These are phyloP conservation scores for Rhamnella rubrinervis DNA, from an alignment of 331 rosid species.

Conservation along the genomic window DNA sequence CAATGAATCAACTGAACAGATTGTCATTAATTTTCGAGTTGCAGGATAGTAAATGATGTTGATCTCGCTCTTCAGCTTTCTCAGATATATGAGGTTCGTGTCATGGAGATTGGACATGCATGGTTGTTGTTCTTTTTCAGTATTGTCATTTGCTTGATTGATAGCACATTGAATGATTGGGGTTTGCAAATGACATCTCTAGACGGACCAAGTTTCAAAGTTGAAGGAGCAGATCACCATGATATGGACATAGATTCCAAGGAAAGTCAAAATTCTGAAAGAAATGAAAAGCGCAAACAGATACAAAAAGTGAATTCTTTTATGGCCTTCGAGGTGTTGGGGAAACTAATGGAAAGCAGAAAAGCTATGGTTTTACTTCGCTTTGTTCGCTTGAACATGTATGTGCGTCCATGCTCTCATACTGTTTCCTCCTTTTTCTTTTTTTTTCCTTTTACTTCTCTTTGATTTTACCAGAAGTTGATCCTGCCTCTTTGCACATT, in stretches of 20 bases:
- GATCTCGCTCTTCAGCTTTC: constrained; percentile 58
- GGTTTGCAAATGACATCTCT: constrained; percentile 36
- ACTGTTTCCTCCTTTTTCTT: constrained; percentile 6
- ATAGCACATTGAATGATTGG: constrained; percentile 57
- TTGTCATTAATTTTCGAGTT: constrained; percentile 14
- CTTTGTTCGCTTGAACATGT: constrained; percentile 72
- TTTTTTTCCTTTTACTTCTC: background rate
- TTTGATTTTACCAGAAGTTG: constrained; percentile 2
- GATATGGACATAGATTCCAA: constrained; percentile 47
- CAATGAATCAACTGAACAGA: constrained; percentile 11
- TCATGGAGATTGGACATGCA: constrained; percentile 62
- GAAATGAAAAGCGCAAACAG: constrained; percentile 40
- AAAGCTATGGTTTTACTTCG: constrained; percentile 60
- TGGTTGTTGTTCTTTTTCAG: constrained; percentile 56
- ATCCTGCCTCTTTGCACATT: no score
- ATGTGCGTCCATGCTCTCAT: constrained; percentile 19
- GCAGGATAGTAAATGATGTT: constrained; percentile 64
- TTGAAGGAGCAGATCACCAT: constrained; percentile 23
- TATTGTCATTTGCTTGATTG: constrained; percentile 47
- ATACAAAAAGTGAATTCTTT: constrained; percentile 52
- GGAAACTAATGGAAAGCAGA: constrained; percentile 56
- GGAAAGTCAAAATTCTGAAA: constrained; percentile 18
- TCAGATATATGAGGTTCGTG: constrained; percentile 34
- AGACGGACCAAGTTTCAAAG: constrained; percentile 38
- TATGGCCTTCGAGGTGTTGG: constrained; percentile 65